phyloP scores from a whole-genome alignment of 192 early-diverging fungal genomes.

The Rhizophagus sp. region DNA sequence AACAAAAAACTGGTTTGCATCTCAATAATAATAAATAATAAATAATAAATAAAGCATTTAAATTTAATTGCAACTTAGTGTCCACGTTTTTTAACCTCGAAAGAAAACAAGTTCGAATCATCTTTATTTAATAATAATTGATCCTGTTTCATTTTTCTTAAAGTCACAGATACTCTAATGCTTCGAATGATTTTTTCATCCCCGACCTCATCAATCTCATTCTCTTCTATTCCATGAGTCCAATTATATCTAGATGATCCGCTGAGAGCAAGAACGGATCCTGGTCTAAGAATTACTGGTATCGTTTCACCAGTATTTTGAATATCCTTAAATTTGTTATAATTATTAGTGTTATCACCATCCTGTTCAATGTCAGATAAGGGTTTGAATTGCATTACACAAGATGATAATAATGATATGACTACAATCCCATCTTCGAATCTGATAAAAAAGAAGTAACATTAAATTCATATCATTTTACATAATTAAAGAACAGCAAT shows the following conservation, averaged over 20 bases:
- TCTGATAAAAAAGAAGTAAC: slow-evolving; percentile 14
- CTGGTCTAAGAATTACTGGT: slow-evolving; percentile 37
- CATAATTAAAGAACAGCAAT: background rate
- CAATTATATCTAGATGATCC: slow-evolving; percentile 41
- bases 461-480: background rate
- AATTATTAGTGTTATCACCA: background rate
- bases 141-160: slow-evolving; percentile 33
- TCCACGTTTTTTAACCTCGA: background rate
- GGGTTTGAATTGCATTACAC: slow-evolving; percentile 42
- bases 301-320: background rate
- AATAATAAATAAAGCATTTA: background rate
- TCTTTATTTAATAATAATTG: slow-evolving; percentile 1
- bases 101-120: background rate
- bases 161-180: slow-evolving; percentile 40
- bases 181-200: slow-evolving; percentile 33
- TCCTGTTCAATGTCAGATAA: background rate
- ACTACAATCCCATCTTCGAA: slow-evolving; percentile 48
- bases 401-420: slow-evolving; percentile 41
- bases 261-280: slow-evolving; percentile 35
- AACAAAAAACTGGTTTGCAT: no score
- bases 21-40: no score
- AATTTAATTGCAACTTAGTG: background rate
- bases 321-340: background rate
- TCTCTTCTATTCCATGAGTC: slow-evolving; percentile 42
- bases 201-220: slow-evolving; percentile 27